phyloP scores from a whole-genome alignment of 176 grass and related monocot genomes.

The Ananas comosus region DNA sequence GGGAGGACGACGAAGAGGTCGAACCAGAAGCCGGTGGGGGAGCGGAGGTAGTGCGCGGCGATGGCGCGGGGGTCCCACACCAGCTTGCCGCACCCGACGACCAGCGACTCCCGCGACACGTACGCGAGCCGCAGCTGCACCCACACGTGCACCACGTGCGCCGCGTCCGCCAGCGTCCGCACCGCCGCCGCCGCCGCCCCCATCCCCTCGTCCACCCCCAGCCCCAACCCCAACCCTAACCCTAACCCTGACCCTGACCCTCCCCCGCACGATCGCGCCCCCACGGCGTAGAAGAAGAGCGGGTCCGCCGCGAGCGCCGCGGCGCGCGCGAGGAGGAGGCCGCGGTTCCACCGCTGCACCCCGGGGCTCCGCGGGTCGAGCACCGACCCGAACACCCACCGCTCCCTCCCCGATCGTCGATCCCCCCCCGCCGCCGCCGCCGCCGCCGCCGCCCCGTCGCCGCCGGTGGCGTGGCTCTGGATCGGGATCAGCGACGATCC shows the following conservation, averaged over 20 bases:
- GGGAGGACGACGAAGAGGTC: slow-evolving; percentile 94
- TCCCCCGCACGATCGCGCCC: background rate
- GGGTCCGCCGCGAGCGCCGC: slow-evolving; percentile 70
- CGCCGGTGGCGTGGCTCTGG: slow-evolving; percentile 28
- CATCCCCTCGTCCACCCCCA: slow-evolving; percentile 54
- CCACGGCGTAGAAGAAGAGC: slow-evolving; percentile 90
- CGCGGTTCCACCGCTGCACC: slow-evolving; percentile 81
- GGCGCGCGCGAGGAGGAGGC: slow-evolving; percentile 63
- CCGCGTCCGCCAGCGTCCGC: slow-evolving; percentile 62
- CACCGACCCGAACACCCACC: slow-evolving; percentile 59
- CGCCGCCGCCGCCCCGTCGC: background rate
- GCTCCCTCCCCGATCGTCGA: slow-evolving; percentile 19
- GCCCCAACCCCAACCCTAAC: slow-evolving; percentile 34
- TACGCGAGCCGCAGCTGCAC: slow-evolving; percentile 90
- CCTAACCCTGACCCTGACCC: slow-evolving; percentile 26
- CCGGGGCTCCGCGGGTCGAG: slow-evolving; percentile 75
- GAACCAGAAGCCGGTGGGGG: slow-evolving; percentile 64
- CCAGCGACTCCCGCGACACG: slow-evolving; percentile 88
- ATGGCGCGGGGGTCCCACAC: slow-evolving; percentile 85
- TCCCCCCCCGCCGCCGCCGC: slow-evolving; percentile 5
- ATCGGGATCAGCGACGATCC: slow-evolving; percentile 88
- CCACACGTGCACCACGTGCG: slow-evolving; percentile 62
- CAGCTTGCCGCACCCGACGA: slow-evolving; percentile 93
- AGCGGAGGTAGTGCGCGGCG: slow-evolving; percentile 64
- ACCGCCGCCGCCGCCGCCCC: slow-evolving; percentile 47